These are phyloP conservation scores for Ophiostoma piceae DNA, from an alignment of 2,329 filamentous ascomycete genomes.

Conservation along the genomic window DNA sequence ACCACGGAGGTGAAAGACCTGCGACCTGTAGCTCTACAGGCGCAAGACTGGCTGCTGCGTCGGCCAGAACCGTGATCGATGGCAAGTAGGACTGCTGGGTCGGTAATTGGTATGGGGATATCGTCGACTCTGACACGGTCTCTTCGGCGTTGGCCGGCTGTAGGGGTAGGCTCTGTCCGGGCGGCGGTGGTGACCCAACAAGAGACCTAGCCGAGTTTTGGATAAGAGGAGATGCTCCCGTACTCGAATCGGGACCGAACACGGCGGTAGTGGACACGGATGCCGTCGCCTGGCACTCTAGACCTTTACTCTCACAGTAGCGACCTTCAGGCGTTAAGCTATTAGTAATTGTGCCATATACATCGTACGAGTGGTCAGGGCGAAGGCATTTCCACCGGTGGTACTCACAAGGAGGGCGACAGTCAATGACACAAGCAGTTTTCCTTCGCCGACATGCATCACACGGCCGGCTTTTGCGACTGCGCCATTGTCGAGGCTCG, in stretches of 20 bases:
- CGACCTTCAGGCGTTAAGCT: neutral
- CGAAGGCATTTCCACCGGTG: slow-evolving; percentile 29
- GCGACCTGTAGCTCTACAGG: neutral
- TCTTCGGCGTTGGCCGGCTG: neutral
- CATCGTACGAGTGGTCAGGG: too few relatives aligned
- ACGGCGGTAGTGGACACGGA: neutral
- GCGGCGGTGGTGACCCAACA: neutral
- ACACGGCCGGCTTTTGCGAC: slow-evolving; percentile 26
- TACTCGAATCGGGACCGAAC: neutral
- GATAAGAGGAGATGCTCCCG: neutral
- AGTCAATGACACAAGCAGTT: slow-evolving; percentile 26
- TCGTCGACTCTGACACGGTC: neutral
- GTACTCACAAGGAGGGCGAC: slow-evolving; percentile 28
- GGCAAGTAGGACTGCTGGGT: neutral
- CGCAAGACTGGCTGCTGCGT: neutral
- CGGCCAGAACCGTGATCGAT: slow-evolving; percentile 2
- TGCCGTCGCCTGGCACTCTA: neutral
- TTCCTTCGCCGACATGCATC: slow-evolving; percentile 26
- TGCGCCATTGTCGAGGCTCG: slow-evolving; percentile 24
- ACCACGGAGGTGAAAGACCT: neutral
- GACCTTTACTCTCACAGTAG: slow-evolving; percentile 2
- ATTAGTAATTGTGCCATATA: neutral
- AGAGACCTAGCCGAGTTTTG: neutral
- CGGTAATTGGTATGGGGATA: neutral
- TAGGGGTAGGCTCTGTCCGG: neutral